These are phyloP conservation scores for Bruguiera parviflora DNA, from an alignment of 345 rosid species.

Conservation along the genomic window DNA sequence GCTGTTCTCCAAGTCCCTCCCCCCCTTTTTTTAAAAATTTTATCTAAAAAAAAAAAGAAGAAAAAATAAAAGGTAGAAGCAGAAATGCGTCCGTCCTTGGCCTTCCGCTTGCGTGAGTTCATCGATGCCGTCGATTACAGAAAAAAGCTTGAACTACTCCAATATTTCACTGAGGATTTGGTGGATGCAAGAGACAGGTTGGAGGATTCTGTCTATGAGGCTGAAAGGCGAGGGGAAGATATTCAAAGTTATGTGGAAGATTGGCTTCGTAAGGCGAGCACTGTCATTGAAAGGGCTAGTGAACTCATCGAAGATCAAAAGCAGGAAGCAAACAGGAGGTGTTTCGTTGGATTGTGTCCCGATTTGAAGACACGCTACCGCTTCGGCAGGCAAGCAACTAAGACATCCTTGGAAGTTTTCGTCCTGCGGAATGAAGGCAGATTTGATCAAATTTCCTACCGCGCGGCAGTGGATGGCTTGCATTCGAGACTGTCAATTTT, in stretches of 20 bases:
- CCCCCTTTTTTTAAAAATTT: too few relatives aligned
- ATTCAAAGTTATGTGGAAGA: background rate
- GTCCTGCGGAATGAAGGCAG: background rate
- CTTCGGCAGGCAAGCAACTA: background rate
- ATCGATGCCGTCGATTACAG: background rate
- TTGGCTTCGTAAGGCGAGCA: background rate
- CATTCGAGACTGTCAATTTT: too few relatives aligned
- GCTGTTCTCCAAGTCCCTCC: too few relatives aligned
- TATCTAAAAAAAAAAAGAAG: too few relatives aligned
- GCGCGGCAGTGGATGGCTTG: too few relatives aligned
- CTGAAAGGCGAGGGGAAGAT: background rate
- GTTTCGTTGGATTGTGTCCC: background rate
- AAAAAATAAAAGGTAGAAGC: too few relatives aligned
- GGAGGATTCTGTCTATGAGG: background rate
- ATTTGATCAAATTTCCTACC: too few relatives aligned
- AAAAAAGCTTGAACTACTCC: background rate
- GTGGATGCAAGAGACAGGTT: background rate
- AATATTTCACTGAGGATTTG: background rate
- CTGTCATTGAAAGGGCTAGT: background rate
- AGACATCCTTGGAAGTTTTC: background rate
- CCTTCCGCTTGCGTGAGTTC: too few relatives aligned
- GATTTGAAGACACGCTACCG: background rate
- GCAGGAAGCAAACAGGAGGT: background rate
- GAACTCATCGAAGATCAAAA: background rate
- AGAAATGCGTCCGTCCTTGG: too few relatives aligned